Evolutionary conservation across 768 basidiomycete species (phyloP).

Genomic region (Kondoa malvinella): DNA sequence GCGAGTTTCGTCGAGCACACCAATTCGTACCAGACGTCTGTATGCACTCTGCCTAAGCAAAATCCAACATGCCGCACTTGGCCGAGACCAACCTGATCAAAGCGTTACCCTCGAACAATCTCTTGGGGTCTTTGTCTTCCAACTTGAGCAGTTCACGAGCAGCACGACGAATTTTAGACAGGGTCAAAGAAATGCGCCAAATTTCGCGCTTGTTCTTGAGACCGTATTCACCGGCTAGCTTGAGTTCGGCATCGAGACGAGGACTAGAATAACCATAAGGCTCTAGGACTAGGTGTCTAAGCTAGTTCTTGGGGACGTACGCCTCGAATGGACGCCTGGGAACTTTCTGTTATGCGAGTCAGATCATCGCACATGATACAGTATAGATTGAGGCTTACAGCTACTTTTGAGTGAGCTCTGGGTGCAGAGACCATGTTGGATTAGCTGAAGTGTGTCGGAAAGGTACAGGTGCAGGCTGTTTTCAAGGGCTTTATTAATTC

Average conservation of each 20-base stretch:
- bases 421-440: conserved; percentile 7
- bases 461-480: too few species aligned
- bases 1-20: conserved; percentile 95
- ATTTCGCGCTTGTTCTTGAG: conserved; percentile 99
- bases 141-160: conserved; percentile 99
- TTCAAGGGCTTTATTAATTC: too few species aligned
- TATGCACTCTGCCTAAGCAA: not conserved
- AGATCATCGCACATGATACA: not conserved
- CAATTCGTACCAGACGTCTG: conserved; percentile 83
- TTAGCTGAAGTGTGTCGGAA: not conserved
- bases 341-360: conserved; percentile 46
- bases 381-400: not conserved
- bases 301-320: too few species aligned
- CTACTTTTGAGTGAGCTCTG: not conserved
- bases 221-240: conserved; percentile 99
- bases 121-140: conserved; percentile 98
- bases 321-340: conserved; percentile 92
- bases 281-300: too few species aligned
- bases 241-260: conserved; percentile 86
- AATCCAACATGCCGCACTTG: not conserved
- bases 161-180: conserved; percentile 99
- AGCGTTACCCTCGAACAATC: conserved; percentile 92
- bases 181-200: conserved; percentile 95
- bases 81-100: conserved; percentile 44
- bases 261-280: too few species aligned